These are phyloP conservation scores for Saccharomyces hybrid DNA, from an alignment of 1,139 yeast genomes.

Conservation along the genomic window DNA sequence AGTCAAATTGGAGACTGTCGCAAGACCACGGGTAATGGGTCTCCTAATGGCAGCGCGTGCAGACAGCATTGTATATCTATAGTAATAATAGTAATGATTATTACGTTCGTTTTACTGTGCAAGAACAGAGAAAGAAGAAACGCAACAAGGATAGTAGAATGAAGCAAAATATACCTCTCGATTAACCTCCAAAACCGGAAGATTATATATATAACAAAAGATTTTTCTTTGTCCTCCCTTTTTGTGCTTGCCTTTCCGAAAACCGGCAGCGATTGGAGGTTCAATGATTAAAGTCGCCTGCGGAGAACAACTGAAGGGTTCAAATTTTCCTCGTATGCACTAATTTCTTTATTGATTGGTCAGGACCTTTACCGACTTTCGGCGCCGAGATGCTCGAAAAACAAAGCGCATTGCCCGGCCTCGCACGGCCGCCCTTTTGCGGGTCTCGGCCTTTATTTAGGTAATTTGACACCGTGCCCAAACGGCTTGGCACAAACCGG, in stretches of 20 bases:
- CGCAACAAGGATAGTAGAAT: too few relatives aligned
- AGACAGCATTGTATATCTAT: slow-evolving; percentile 30
- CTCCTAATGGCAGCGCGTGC: slow-evolving; percentile 33
- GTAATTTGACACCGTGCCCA: background rate
- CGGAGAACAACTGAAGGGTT: slow-evolving; percentile 1
- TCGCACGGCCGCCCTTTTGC: background rate
- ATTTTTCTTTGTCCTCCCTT: background rate
- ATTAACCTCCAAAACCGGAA: too few relatives aligned
- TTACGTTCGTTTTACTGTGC: background rate
- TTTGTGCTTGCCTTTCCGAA: slow-evolving; percentile 1
- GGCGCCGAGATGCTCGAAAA: background rate
- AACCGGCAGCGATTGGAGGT: slow-evolving; percentile 1
- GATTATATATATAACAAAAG: background rate
- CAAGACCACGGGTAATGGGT: slow-evolving; percentile 51
- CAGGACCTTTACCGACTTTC: background rate
- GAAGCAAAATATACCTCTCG: too few relatives aligned
- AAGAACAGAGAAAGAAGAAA: background rate
- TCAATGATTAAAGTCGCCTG: background rate
- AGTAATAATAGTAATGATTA: background rate
- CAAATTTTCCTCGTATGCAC: background rate
- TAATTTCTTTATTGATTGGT: background rate
- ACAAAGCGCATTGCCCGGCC: background rate
- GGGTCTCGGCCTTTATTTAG: too few relatives aligned
- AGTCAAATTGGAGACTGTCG: slow-evolving; percentile 60
- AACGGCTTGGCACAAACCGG: background rate